Evolutionary conservation across 208 protist species (phyloP), one percentile per base, ranked within the genome.

Genomic region (Trypanosoma rangeli): DNA sequence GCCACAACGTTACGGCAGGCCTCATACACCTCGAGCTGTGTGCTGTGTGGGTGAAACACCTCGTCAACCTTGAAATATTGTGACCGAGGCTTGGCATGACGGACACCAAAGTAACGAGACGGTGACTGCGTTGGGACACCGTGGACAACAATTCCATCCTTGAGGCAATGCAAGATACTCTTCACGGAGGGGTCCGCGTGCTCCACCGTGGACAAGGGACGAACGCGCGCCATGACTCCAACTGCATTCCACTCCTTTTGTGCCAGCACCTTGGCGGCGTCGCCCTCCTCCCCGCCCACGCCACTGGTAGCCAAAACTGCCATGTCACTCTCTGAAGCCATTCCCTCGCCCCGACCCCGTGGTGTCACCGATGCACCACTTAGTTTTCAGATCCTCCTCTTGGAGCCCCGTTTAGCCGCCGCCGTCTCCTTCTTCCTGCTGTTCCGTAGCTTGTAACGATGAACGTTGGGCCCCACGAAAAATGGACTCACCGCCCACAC

Each of bases 1-100:
- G 79, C 75, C 9, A 95, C 83, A 55, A 93, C 80, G 57, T 68
- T 64, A 29, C 83, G 82, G 64, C 86, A 90, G 9, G 80, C 83
- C 33, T 80, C 78, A 69, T 92, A 94, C 49, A 94, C 84, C 53
- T 92, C 86, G 22, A 89, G 70, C 55, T 94, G 86, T 16, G 89
- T 79, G 54, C 76, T 76, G 68, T 90, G 79, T 5, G 80, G 81
- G 56, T 89, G 76, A 63, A 92, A 89, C 26, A 91, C 86, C 31
- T 84, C 72, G 53, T 90, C 86, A 18, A 89, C 84, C 0, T 78
- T 71, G 67, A 94, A 94, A 76, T 92, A 83, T 29, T 85, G 78
- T 13, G 83, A 73, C 13, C 73, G 85, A 13, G 59, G 46, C 26
- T 57, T 10, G n/a, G 56, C 59, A 55, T 69, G 42, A 33, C 55